Percentiles rank a stretch among this genome's conserved stretches.
These are phyloP conservation scores for Fusarium annulatum DNA, from an alignment of 2,329 filamentous ascomycete genomes.

Conservation along the genomic window DNA sequence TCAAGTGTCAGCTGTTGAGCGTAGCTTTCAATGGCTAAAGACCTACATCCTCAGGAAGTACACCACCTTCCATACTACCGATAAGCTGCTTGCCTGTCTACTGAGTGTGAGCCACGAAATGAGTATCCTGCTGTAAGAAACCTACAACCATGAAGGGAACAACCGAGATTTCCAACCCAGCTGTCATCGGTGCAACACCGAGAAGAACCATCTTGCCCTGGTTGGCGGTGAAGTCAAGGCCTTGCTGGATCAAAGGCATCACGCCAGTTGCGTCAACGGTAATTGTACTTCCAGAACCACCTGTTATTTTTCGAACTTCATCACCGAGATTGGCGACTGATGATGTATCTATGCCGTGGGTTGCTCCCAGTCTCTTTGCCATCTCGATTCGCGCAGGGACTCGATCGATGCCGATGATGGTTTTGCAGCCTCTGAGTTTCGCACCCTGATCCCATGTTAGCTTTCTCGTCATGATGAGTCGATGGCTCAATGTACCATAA, in stretches of 20 bases:
- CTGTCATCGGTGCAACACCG: neutral
- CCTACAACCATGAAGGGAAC: neutral
- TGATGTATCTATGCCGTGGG: neutral
- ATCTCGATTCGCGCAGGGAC: neutral
- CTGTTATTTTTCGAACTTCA: neutral
- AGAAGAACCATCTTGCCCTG: neutral
- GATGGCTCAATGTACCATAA: neutral
- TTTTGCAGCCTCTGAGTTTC: neutral
- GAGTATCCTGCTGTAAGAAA: too few relatives aligned
- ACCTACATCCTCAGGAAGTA: neutral
- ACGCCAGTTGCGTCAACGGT: neutral
- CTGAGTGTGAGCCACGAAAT: neutral
- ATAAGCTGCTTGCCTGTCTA: neutral
- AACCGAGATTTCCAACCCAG: neutral
- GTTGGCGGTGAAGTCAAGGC: neutral
- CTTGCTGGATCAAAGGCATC: neutral
- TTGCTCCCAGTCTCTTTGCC: neutral
- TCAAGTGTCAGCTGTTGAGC: neutral
- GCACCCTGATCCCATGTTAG: neutral
- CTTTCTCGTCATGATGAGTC: too few relatives aligned
- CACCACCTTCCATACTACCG: neutral
- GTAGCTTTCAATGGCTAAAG: too few relatives aligned
- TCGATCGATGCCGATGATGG: neutral
- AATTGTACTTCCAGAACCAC: neutral
- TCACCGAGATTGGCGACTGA: neutral